Percentiles rank a stretch among this genome's conserved stretches.
These are phyloP conservation scores for Phaeomoniella chlamydospora DNA, from an alignment of 2,329 filamentous ascomycete genomes.

Conservation along the genomic window DNA sequence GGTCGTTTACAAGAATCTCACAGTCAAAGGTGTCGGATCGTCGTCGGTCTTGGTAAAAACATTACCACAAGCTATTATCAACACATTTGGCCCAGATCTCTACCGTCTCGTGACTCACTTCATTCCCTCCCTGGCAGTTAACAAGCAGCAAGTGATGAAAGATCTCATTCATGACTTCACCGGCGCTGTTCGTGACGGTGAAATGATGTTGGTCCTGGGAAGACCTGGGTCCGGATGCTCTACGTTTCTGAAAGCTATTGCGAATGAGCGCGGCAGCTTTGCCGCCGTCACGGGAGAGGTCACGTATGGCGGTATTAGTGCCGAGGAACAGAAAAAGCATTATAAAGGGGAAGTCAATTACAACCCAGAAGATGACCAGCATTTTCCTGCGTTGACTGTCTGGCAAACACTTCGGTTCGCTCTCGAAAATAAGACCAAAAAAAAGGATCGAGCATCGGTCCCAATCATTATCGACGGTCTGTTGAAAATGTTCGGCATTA, in stretches of 20 bases:
- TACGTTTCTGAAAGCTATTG: conserved; percentile 62
- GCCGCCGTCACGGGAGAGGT: conserved; percentile 55
- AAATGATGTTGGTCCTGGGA: conserved; percentile 62
- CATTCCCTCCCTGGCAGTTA: conserved; percentile 34
- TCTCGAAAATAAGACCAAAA: conserved; percentile 60
- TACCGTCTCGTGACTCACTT: conserved; percentile 48
- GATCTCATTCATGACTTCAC: conserved; percentile 52
- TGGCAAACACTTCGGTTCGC: conserved; percentile 67
- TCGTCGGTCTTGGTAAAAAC: conserved; percentile 57
- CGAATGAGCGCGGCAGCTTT: conserved; percentile 53
- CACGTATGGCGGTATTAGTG: conserved; percentile 56
- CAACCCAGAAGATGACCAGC: conserved; percentile 62
- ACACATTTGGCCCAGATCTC: conserved; percentile 68
- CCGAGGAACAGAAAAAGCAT: conserved; percentile 50
- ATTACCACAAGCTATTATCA: conserved; percentile 57
- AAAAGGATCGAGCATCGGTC: conserved; percentile 47
- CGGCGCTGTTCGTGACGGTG: conserved; percentile 51
- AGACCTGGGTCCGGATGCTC: conserved; percentile 61
- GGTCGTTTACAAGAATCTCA: conserved; percentile 62
- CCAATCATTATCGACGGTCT: conserved; percentile 55
- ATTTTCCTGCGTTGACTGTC: conserved; percentile 60
- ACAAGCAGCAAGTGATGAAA: conserved; percentile 33
- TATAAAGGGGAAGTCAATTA: conserved; percentile 68
- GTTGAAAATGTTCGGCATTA: conserved; percentile 65
- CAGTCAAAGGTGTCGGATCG: conserved; percentile 55